Evolutionary conservation across 2,329 filamentous ascomycete species (phyloP), one percentile per base, ranked within the genome.

Genomic region (Fonsecaea nubica): DNA sequence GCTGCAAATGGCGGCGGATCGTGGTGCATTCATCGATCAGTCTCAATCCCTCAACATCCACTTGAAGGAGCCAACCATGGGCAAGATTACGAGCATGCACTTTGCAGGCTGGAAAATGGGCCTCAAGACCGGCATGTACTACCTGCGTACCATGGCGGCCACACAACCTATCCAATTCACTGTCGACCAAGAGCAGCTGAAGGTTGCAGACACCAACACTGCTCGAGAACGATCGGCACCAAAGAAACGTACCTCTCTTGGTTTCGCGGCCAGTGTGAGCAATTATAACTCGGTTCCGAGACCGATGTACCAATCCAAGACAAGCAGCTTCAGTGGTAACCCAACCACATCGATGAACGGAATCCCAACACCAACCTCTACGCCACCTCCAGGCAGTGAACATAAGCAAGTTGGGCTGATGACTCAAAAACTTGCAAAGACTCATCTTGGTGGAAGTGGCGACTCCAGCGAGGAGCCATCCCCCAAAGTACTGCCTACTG

Each of bases 121-220:
- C 76, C 88, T 99, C 74, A 99, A 99, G 90, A 99, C 95, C 40
- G 95, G 95, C 84, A 98, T 99, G 95, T 99, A 99, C 89, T 99
- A 99, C 82, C 89, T 99, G 74, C 92, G 95, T 75, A 99, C 95
- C 56, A 95, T 96, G 89, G 95, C 95, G 70, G 95, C 95, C 40
- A 93, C 93, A 18, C 93, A 93, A 55, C 95, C 95, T 62, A 99
- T 99, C 73, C 95, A 99, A 81, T 99, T 99, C 84, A 99, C 95
- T 4, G 95, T 99, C 76, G 95, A 99, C 78, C 94, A 99, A 81
- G 92, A 97, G 81, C 91, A 92, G 64, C 89, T 99, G 74, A 92
- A 93, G 83, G 88, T 97, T 55, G 87, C 87, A 45, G 95, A 99
- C 77, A 92, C 88, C 71, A 92, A 90, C 74, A 83, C 93, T 55